Conservation (phyloP, 192 early-diverging fungal genomes). For the Linnemannia elongata region DNA sequence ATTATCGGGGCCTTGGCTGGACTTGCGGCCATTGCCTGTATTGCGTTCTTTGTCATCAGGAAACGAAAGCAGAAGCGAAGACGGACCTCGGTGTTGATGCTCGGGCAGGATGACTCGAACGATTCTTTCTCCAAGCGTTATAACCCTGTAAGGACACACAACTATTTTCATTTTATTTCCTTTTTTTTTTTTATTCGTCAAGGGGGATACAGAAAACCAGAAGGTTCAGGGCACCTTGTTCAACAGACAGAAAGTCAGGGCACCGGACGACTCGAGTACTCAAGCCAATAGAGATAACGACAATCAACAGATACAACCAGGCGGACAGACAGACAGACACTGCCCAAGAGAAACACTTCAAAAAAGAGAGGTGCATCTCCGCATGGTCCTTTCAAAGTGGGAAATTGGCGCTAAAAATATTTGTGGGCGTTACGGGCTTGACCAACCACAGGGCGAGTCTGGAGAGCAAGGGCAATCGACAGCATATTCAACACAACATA, state of each 20-base stretch:
- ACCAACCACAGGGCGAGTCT: constrained; percentile 20
- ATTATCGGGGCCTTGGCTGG: constrained; percentile 36
- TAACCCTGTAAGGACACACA: constrained; percentile 31
- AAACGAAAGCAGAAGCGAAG: constrained; percentile 10
- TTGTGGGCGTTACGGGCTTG: constrained; percentile 3
- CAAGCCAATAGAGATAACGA: background rate
- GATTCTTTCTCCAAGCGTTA: constrained; percentile 42
- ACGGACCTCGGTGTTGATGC: constrained; percentile 10
- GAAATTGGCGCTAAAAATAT: constrained; percentile 35
- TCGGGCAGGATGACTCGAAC: constrained; percentile 38
- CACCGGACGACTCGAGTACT: background rate
- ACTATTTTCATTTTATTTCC: background rate
- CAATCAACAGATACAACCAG: background rate
- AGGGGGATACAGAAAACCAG: background rate
- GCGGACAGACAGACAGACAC: background rate
- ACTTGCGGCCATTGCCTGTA: constrained; percentile 1
- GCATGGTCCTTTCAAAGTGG: constrained; percentile 13
- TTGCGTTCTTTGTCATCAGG: constrained; percentile 33
- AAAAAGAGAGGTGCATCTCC: constrained; percentile 4
- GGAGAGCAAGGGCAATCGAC: constrained; percentile 16
- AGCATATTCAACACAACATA: background rate
- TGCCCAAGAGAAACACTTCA: background rate
- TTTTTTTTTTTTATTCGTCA: background rate
- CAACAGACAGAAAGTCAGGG: background rate
- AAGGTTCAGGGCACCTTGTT: background rate